Percentiles rank a stretch among this genome's conserved stretches.
phyloP scores from a whole-genome alignment of 2,329 filamentous ascomycete genomes.

The Arthrinium puccinioides region DNA sequence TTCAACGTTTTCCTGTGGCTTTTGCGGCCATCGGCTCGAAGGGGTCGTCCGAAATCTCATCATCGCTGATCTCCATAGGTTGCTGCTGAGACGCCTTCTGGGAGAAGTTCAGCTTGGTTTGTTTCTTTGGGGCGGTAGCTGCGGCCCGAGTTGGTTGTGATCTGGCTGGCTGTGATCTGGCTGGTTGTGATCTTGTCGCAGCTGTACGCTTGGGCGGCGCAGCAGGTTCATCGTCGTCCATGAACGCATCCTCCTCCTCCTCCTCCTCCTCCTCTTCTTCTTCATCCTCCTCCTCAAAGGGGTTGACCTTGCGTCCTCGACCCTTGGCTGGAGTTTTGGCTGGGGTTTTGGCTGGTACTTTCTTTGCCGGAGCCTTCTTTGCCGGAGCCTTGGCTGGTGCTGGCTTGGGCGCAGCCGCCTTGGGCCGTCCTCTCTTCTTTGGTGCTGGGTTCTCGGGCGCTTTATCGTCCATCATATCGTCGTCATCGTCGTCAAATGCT shows the following conservation, averaged over 20 bases:
- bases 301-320: slow-evolving; percentile 33
- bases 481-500: slow-evolving; percentile 15
- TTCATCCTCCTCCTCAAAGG: slow-evolving; percentile 29
- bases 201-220: slow-evolving; percentile 30
- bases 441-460: slow-evolving; percentile 29
- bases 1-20: slow-evolving; percentile 7
- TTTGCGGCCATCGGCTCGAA: slow-evolving; percentile 46
- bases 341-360: slow-evolving; percentile 27
- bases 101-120: slow-evolving; percentile 45
- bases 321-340: slow-evolving; percentile 16
- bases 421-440: slow-evolving; percentile 38
- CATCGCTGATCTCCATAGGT: slow-evolving; percentile 54
- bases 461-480: slow-evolving; percentile 9
- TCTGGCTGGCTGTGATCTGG: slow-evolving; percentile 20
- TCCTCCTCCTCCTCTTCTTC: slow-evolving; percentile 35
- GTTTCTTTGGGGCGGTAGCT: slow-evolving; percentile 24
- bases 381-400: slow-evolving; percentile 33
- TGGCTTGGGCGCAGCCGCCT: slow-evolving; percentile 25
- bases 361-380: slow-evolving; percentile 39
- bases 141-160: slow-evolving; percentile 24
- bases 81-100: slow-evolving; percentile 37
- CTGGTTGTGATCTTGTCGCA: slow-evolving; percentile 15
- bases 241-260: slow-evolving; percentile 43
- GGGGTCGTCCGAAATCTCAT: slow-evolving; percentile 53
- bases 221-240: slow-evolving; percentile 40